Evolutionary conservation across 2,329 filamentous ascomycete genomes (phyloP).

Genomic region (Trichoderma pleuroti): DNA sequence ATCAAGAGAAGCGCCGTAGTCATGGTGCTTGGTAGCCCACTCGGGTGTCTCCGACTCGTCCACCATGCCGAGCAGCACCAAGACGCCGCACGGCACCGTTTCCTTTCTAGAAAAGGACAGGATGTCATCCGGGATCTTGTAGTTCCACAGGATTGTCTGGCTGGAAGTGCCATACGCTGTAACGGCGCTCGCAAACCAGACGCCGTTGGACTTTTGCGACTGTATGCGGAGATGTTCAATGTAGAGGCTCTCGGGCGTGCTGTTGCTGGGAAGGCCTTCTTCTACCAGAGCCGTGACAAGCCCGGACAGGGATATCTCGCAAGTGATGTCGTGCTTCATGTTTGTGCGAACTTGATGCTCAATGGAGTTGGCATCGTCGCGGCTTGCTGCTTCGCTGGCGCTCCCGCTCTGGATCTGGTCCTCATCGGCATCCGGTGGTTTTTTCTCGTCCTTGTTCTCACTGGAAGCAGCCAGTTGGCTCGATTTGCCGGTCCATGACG

Average conservation of each 20-base stretch:
- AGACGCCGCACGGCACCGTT: constrained; percentile 56
- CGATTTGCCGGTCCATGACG: constrained; percentile 28
- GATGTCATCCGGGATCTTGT: constrained; percentile 53
- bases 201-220: constrained; percentile 36
- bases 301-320: constrained; percentile 48
- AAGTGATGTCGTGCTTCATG: constrained; percentile 37
- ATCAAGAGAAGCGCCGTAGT: constrained; percentile 33
- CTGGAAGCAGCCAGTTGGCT: neutral
- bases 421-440: constrained; percentile 10
- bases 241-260: constrained; percentile 38
- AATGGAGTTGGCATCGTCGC: constrained; percentile 34
- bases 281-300: constrained; percentile 45
- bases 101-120: constrained; percentile 49
- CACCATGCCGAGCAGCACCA: constrained; percentile 52
- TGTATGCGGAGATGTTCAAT: constrained; percentile 46
- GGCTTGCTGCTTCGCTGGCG: neutral
- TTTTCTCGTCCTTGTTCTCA: neutral
- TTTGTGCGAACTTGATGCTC: constrained; percentile 31
- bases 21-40: constrained; percentile 47
- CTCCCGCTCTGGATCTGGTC: constrained; percentile 2
- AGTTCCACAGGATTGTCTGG: constrained; percentile 58
- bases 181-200: constrained; percentile 55
- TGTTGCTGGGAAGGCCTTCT: constrained; percentile 28
- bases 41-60: constrained; percentile 51
- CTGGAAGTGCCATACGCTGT: constrained; percentile 54